Conservation (phyloP, 106 monocot species). For the Dendrobium officinale region DNA sequence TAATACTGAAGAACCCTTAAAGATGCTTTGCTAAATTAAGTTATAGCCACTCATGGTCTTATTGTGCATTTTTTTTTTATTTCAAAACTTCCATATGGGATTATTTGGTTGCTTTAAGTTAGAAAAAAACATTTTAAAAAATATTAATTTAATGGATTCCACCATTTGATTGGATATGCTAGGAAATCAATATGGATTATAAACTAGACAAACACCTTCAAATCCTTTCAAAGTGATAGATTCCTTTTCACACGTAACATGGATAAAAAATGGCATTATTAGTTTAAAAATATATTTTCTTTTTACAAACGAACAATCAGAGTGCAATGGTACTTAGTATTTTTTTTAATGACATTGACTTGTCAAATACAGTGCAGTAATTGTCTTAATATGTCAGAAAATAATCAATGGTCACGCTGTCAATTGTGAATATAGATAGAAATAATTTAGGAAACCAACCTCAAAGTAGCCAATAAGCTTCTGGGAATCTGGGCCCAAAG, state of each 20-base stretch:
- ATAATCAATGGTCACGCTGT: background rate
- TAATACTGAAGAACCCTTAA: background rate
- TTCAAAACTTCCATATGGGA: no score
- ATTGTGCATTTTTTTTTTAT: no score
- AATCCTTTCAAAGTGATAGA: no score
- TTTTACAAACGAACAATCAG: background rate
- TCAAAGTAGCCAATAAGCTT: conserved; percentile 73
- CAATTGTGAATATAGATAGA: background rate
- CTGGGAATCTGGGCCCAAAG: conserved; percentile 51
- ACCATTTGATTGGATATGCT: no score
- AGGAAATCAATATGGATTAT: no score
- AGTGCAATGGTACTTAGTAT: background rate
- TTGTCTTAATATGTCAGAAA: background rate
- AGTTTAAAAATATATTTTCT: no score
- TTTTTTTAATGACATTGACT: background rate
- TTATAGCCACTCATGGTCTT: background rate
- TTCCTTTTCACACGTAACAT: no score
- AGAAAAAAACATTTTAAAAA: no score
- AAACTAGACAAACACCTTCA: no score
- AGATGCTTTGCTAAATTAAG: background rate
- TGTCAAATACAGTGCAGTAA: background rate
- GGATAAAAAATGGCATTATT: no score
- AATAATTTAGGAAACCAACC: conserved; percentile 22
- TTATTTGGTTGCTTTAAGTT: no score
- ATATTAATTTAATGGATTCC: no score